Evolutionary conservation across 2,329 filamentous ascomycete genomes (phyloP).

Genomic region (Venturia oleaginea): DNA sequence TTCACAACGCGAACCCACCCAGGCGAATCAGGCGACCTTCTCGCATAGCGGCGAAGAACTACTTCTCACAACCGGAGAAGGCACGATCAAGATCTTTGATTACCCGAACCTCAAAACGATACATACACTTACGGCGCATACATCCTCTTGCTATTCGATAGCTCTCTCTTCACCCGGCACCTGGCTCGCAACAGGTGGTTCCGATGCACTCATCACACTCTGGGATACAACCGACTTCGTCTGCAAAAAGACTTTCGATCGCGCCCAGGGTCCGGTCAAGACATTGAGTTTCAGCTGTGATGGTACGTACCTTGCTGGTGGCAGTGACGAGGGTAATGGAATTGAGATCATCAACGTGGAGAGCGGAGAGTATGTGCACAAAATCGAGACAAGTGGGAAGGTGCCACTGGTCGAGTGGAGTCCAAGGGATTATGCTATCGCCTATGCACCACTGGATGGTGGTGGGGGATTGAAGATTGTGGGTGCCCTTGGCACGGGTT

Average conservation of each 20-base stretch:
- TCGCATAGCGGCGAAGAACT: conserved; percentile 64
- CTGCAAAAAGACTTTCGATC: conserved; percentile 60
- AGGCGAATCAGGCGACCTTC: conserved; percentile 66
- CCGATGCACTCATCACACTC: conserved; percentile 64
- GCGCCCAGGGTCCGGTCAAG: conserved; percentile 60
- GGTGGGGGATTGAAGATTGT: conserved; percentile 2
- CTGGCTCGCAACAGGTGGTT: conserved; percentile 65
- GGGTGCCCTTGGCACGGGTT: background rate
- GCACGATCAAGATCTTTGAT: conserved; percentile 59
- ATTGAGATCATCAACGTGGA: conserved; percentile 65
- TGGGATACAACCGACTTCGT: conserved; percentile 75
- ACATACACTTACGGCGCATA: conserved; percentile 60
- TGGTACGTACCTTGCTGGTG: conserved; percentile 63
- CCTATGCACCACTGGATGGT: conserved; percentile 43
- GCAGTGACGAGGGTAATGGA: conserved; percentile 63
- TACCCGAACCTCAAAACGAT: conserved; percentile 51
- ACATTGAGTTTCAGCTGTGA: conserved; percentile 72
- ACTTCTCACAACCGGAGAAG: conserved; percentile 62
- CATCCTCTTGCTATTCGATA: conserved; percentile 59
- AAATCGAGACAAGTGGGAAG: conserved; percentile 56
- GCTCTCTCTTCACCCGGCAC: conserved; percentile 63
- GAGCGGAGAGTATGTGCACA: conserved; percentile 63
- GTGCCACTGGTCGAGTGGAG: conserved; percentile 67
- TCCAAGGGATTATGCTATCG: conserved; percentile 63
- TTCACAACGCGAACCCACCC: conserved; percentile 50